These are phyloP conservation scores for Dichomitus squalens DNA, from an alignment of 1,284 basidiomycete genomes.

Conservation along the genomic window DNA sequence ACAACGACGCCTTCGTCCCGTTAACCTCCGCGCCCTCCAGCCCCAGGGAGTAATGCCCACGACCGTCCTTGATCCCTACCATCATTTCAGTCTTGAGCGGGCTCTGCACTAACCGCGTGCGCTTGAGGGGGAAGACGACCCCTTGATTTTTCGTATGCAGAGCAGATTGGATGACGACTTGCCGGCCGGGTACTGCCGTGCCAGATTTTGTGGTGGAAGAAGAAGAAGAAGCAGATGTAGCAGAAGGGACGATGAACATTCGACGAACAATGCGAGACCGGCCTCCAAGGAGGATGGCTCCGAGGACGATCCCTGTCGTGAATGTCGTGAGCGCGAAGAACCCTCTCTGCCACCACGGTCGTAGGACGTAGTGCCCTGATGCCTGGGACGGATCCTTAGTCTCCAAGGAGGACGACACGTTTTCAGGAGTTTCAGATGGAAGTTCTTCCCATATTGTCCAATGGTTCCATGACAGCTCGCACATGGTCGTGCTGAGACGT, in stretches of 20 bases:
- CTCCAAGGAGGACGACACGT: neutral
- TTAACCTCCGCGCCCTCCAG: constrained; percentile 37
- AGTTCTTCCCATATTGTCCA: constrained; percentile 38
- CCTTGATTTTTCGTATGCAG: constrained; percentile 39
- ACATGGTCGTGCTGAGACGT: constrained; percentile 31
- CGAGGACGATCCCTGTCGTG: constrained; percentile 35
- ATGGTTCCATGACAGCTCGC: constrained; percentile 41
- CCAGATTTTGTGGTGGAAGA: constrained; percentile 10
- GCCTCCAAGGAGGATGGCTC: constrained; percentile 35
- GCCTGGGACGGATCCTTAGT: neutral
- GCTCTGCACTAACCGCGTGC: constrained; percentile 11
- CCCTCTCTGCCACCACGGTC: constrained; percentile 41
- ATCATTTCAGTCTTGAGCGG: constrained; percentile 36
- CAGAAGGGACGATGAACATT: constrained; percentile 25
- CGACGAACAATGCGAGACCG: constrained; percentile 40
- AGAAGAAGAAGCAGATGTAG: neutral
- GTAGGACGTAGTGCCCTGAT: constrained; percentile 30
- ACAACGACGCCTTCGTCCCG: constrained; percentile 31
- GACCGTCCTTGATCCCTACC: constrained; percentile 38
- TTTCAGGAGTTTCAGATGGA: constrained; percentile 2
- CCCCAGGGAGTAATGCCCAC: constrained; percentile 45
- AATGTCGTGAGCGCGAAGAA: constrained; percentile 36
- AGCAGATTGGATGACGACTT: constrained; percentile 40
- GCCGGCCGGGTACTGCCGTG: neutral
- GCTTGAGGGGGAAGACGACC: constrained; percentile 27